A percentile compares a stretch with the other conserved stretches of the same genome.
Evolutionary conservation across 208 protist genomes (phyloP).

Genomic region (Borovskyia barvae): DNA sequence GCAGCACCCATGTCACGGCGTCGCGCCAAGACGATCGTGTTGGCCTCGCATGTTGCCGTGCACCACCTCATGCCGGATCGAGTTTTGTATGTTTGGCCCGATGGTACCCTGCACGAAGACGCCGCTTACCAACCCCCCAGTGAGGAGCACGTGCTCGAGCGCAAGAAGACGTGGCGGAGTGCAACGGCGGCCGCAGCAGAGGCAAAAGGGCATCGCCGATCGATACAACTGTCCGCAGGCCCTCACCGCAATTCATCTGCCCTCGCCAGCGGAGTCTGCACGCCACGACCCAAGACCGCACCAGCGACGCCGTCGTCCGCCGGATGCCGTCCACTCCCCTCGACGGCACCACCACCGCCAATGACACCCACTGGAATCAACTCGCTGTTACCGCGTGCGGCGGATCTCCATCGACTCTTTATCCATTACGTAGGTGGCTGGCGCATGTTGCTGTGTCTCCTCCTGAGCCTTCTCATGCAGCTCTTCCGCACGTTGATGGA

Average conservation of each 20-base stretch:
- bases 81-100: conserved; percentile 31
- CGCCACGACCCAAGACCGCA: background rate
- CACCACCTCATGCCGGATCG: conserved; percentile 45
- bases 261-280: background rate
- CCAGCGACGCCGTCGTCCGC: background rate
- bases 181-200: conserved; percentile 25
- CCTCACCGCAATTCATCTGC: too few species aligned
- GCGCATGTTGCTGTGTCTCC: conserved; percentile 29
- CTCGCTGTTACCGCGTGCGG: conserved; percentile 31
- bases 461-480: conserved; percentile 44
- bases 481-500: conserved; percentile 59
- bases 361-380: conserved; percentile 2
- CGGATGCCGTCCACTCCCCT: background rate
- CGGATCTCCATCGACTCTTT: conserved; percentile 46
- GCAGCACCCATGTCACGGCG: background rate
- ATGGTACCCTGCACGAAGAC: conserved; percentile 47
- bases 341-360: conserved; percentile 2
- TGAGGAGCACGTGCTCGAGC: conserved; percentile 23
- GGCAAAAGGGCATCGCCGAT: conserved; percentile 19
- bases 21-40: conserved; percentile 47
- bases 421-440: conserved; percentile 38
- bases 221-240: conserved; percentile 3
- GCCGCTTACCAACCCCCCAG: conserved; percentile 18
- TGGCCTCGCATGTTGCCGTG: conserved; percentile 39
- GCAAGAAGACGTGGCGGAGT: conserved; percentile 32